A percentile compares a stretch with the other conserved stretches of the same genome.
phyloP scores from a whole-genome alignment of 1,139 yeast genomes.

The Saccharomycopsis hybrid region DNA sequence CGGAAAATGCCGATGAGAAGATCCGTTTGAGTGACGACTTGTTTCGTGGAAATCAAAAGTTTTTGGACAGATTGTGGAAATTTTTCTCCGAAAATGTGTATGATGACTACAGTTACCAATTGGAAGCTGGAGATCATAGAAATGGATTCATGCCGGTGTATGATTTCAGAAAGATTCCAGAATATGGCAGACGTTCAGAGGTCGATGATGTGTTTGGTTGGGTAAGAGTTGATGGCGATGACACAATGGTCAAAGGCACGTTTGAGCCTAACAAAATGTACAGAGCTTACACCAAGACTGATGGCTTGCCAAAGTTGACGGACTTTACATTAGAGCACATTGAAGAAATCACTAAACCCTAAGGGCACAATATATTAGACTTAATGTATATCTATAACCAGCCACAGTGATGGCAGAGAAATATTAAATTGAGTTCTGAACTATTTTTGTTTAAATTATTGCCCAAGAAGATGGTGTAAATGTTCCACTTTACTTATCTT shows the following conservation, averaged over 20 bases:
- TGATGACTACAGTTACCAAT: conserved; percentile 51
- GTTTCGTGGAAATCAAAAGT: conserved; percentile 27
- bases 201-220: conserved; percentile 70
- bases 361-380: too few species aligned
- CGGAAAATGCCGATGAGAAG: not conserved
- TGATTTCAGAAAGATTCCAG: conserved; percentile 63
- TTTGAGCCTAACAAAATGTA: conserved; percentile 59
- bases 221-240: conserved; percentile 51
- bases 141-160: conserved; percentile 61
- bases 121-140: conserved; percentile 58
- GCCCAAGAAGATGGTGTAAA: too few species aligned
- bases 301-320: conserved; percentile 41
- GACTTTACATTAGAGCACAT: conserved; percentile 47
- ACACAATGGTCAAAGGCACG: conserved; percentile 47
- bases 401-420: too few species aligned
- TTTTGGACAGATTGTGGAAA: conserved; percentile 29
- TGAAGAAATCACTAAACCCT: conserved; percentile 22
- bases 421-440: too few species aligned
- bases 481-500: too few species aligned
- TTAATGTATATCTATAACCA: too few species aligned
- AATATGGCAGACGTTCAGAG: conserved; percentile 64
- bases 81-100: conserved; percentile 30
- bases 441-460: too few species aligned
- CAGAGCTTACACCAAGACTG: conserved; percentile 53
- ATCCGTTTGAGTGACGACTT: conserved; percentile 12